These are phyloP conservation scores for Dunaliella sp. DNA, from an alignment of 139 green algal genomes.

Conservation along the genomic window DNA sequence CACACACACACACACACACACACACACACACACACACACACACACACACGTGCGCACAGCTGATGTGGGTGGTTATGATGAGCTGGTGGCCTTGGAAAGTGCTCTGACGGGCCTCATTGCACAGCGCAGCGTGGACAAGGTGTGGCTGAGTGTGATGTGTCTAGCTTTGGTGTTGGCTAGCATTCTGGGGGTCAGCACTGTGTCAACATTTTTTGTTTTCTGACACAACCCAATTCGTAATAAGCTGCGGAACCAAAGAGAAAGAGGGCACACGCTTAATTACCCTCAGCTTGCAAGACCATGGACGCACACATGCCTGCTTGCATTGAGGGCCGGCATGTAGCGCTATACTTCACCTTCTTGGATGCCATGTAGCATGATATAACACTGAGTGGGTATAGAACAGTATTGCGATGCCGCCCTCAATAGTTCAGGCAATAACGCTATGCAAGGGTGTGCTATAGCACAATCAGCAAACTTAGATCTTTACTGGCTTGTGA, in stretches of 20 bases:
- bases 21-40: background rate
- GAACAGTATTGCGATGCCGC: background rate
- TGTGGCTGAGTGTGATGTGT: background rate
- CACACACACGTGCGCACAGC: background rate
- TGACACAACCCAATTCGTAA: no score
- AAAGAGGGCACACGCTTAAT: no score
- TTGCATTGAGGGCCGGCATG: background rate
- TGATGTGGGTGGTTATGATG: slow-evolving; percentile 18
- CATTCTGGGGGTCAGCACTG: no score
- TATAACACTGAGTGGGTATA: background rate
- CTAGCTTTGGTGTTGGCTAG: no score
- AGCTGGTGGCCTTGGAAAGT: slow-evolving; percentile 46
- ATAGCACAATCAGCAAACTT: no score
- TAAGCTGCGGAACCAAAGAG: no score
- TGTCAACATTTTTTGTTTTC: no score
- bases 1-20: background rate
- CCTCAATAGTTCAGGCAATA: background rate
- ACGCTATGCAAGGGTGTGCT: background rate
- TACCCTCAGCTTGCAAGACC: no score
- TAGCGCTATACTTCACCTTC: background rate
- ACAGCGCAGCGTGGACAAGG: slow-evolving; percentile 47
- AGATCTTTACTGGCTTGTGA: no score
- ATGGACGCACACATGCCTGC: no score
- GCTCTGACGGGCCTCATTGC: slow-evolving; percentile 60
- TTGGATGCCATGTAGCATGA: background rate